Base-by-base conservation (phyloP, 208 protist genomes). In the Trypanosoma mega region DNA sequence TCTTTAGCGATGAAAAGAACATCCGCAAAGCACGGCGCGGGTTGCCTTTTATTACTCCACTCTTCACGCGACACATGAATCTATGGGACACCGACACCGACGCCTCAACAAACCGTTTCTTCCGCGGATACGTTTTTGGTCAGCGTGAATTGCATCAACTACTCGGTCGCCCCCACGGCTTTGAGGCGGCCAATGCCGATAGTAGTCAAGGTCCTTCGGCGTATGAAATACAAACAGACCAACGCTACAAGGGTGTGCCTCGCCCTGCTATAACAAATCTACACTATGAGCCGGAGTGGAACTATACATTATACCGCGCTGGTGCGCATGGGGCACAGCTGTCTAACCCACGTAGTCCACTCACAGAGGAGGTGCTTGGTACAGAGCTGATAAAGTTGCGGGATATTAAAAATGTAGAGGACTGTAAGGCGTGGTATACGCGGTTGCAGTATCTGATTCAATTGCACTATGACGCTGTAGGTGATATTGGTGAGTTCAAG, bases 71-170 rank as follows among this genome's bases (percentile, higher is more conserved):
- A 44, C 88, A 94, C 74, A 90, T 91, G 85, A 87, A 72, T 43
- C 71, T 94, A 6, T 94, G 88, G 85, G 85, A 92, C 37, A 88
- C 80, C 2, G 88, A 94, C 70, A 94, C 88, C n/a, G 88, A 94
- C 66, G 85, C 85, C 29, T 78, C 41, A 18, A 92, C 59, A 18
- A 94, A 94, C 39, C 88, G 85, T 18, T 92, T 91, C 50, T 94
- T 92, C 34, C 76, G 85, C 24, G 72, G 53, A 52, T 94, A 92
- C 61, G 74, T 89, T 36, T 85, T 82, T 70, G 82, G 80, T 1
- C 80, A 92, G 61, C 78, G 81, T 1, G 80, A 94, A 68, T 68
- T 85, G 36, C 85, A 94, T 71, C 72, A 74, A 51, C 58, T 94
- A 23, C 78, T 90, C 3, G 85, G 85, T 23, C 74, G 85, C 3